A percentile compares a stretch with the other conserved stretches of the same genome.
These are phyloP conservation scores for Spathaspora passalidarum DNA, from an alignment of 805 yeast genomes.

Conservation along the genomic window DNA sequence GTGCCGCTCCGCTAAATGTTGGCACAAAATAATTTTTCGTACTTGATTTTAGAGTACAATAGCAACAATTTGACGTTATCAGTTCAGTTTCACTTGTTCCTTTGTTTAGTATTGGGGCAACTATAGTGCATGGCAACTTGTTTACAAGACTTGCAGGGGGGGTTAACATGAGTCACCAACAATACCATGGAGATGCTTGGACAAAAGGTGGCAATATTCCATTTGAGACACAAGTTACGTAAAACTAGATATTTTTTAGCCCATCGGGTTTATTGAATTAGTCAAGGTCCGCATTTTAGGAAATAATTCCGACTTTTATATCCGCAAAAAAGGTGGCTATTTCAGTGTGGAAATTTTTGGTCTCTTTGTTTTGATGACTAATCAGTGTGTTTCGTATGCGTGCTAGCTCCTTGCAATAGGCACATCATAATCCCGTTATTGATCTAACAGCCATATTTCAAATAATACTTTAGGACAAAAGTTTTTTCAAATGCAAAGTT, in stretches of 20 bases:
- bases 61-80: neutral
- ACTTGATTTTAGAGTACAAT: neutral
- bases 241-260: neutral
- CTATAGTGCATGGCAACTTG: neutral
- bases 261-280: neutral
- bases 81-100: neutral
- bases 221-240: no score
- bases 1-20: no score
- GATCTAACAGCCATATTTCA: no score
- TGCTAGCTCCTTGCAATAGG: no score
- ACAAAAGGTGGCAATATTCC: no score
- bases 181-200: no score
- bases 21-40: conserved; percentile 1
- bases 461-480: no score
- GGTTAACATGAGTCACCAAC: neutral
- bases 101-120: neutral
- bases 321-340: neutral
- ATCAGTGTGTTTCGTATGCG: no score
- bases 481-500: no score
- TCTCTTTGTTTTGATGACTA: neutral
- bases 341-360: neutral
- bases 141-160: neutral
- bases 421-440: no score
- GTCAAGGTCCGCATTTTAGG: neutral
- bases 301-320: neutral